These are phyloP conservation scores for Epichloe sibirici DNA, from an alignment of 2,329 filamentous ascomycete genomes.

Conservation along the genomic window DNA sequence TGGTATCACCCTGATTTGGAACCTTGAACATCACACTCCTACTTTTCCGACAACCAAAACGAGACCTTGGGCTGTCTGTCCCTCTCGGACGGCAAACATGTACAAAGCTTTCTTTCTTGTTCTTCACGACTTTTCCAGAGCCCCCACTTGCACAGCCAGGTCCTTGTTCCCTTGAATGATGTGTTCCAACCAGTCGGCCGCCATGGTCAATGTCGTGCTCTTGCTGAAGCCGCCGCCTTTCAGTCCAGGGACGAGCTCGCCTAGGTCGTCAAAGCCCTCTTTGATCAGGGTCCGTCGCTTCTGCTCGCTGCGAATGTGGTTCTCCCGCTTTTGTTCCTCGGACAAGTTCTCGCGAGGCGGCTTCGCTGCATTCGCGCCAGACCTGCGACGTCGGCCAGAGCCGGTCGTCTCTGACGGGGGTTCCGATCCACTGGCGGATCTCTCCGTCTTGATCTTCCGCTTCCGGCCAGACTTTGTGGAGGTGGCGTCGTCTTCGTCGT, in stretches of 20 bases:
- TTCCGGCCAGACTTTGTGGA: slow-evolving; percentile 25
- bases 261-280: slow-evolving; percentile 71
- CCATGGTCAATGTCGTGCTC: slow-evolving; percentile 63
- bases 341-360: slow-evolving; percentile 57
- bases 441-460: slow-evolving; percentile 36
- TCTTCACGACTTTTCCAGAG: slow-evolving; percentile 1
- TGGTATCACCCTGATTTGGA: slow-evolving; percentile 1
- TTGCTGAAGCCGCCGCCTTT: slow-evolving; percentile 69
- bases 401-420: slow-evolving; percentile 22
- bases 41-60: neutral
- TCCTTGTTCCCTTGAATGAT: slow-evolving; percentile 56
- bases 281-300: slow-evolving; percentile 74
- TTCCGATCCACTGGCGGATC: slow-evolving; percentile 14
- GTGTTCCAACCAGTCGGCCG: slow-evolving; percentile 67
- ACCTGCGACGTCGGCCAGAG: slow-evolving; percentile 39
- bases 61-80: neutral
- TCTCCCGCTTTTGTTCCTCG: slow-evolving; percentile 71
- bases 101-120: neutral
- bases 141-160: slow-evolving; percentile 24
- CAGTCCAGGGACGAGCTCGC: slow-evolving; percentile 62
- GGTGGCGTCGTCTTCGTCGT: slow-evolving; percentile 26
- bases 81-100: neutral
- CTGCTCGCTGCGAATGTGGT: slow-evolving; percentile 80
- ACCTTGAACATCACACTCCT: neutral
- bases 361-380: slow-evolving; percentile 30